These are phyloP conservation scores for Oryza officinalis DNA, from an alignment of 176 grass and related monocot genomes.

Conservation along the genomic window DNA sequence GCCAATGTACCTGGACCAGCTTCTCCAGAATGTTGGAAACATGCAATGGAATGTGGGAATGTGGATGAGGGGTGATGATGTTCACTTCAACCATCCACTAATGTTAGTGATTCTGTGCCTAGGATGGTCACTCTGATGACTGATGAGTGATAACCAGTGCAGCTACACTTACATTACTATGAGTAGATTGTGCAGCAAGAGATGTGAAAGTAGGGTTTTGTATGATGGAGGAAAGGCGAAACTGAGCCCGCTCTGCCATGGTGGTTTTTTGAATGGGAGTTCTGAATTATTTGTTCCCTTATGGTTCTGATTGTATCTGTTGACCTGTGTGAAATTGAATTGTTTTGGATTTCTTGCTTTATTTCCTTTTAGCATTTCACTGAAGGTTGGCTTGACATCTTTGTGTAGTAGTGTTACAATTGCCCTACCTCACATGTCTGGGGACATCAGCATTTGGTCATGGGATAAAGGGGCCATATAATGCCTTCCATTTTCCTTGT, in stretches of 20 bases:
- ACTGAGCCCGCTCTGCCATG: neutral
- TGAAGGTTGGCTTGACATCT: neutral
- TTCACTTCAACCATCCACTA: neutral
- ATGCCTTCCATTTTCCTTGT: neutral
- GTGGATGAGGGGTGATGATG: neutral
- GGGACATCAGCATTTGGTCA: neutral
- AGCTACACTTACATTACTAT: no score
- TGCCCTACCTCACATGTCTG: neutral
- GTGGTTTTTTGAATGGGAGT: neutral
- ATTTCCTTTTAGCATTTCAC: neutral
- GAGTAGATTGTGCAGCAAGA: no score
- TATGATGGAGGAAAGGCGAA: constrained; percentile 34
- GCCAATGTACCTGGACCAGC: neutral
- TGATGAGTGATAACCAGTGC: no score
- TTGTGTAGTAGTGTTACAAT: neutral
- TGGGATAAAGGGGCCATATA: neutral
- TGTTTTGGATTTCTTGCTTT: neutral
- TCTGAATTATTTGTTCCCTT: neutral
- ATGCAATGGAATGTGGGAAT: neutral
- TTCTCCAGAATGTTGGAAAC: neutral
- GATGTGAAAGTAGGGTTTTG: no score
- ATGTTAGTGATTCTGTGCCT: neutral
- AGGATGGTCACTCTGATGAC: no score
- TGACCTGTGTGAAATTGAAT: neutral
- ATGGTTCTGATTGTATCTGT: neutral